A percentile compares a stretch with the other conserved stretches of the same genome.
phyloP scores from a whole-genome alignment of 140 eudicot species.

The Eryngium alpinum region DNA sequence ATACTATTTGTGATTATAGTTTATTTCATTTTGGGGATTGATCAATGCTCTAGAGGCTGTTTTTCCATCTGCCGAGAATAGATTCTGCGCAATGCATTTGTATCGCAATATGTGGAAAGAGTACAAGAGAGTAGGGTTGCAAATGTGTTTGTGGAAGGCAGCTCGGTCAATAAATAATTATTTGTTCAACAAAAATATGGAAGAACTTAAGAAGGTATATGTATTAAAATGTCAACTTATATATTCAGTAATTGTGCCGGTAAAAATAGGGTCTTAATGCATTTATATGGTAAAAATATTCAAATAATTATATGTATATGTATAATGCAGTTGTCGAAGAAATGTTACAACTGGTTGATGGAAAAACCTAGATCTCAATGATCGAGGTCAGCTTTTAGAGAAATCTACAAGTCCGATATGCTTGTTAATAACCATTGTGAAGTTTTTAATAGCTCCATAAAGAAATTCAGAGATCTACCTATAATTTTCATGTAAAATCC shows the following conservation, averaged over 20 bases:
- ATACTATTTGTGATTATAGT: too few relatives aligned
- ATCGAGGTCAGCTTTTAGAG: not conserved
- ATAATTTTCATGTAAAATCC: not conserved
- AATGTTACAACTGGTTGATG: not conserved
- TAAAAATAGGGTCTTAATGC: too few relatives aligned
- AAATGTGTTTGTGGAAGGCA: not conserved
- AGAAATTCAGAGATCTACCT: not conserved
- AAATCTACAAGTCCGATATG: not conserved
- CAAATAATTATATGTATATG: too few relatives aligned
- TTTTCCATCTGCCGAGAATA: not conserved
- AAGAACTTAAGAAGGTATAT: not conserved
- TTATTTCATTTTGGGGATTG: not conserved
- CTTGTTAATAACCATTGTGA: not conserved
- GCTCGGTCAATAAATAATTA: not conserved
- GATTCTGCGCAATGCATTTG: not conserved
- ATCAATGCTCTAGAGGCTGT: not conserved
- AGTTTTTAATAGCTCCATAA: too few relatives aligned
- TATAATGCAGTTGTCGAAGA: not conserved
- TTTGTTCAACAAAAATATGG: not conserved
- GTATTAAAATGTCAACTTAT: too few relatives aligned
- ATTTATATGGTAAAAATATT: too few relatives aligned
- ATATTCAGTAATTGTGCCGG: not conserved
- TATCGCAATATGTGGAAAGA: not conserved
- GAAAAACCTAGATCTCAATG: not conserved
- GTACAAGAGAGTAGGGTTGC: not conserved